Evolutionary conservation across 116 monocot genomes (phyloP), one percentile per base, ranked within the genome.

Genomic region (Phalaenopsis hybrid): DNA sequence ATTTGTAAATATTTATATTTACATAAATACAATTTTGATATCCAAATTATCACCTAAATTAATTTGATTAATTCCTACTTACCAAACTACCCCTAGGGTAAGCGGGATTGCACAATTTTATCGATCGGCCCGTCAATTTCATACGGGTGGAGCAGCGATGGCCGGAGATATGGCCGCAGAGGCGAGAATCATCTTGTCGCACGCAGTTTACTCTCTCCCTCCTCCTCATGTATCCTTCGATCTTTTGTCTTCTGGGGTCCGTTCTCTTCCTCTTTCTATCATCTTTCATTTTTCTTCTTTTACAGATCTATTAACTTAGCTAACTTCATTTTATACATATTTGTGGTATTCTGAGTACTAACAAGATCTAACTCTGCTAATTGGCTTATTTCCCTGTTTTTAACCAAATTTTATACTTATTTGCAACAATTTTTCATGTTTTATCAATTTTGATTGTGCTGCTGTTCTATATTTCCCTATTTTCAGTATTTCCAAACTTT

Each of bases 211-310:
- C n/a, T n/a, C n/a, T n/a, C 84, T 84, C 34, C 79, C 74, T 51
- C 84, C 84, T 17, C 59, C 79, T n/a, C 74, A 44, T 37, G 84
- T 48, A 31, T 44, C 78, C 46, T 45, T 78, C 45, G 55, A 83
- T 74, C 79, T 84, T 18, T 21, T 79, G 16, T 49, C 84, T 45
- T 70, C 69, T 23, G 84, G 84, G 46, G 84, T 84, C 46, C 8
- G 83, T 79, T 17, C 17, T 70, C 82, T 48, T 67, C 67, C 18
- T 41, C n/a, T 37, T 37, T 3, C 48, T 77, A 7, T 20, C 41
- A n/a, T 59, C 59, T 12, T 31, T 43, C 41, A 17, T 17, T 5
- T 0, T 41, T 20, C 41, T 65, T 80, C 28, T 25, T 80, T 75
- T 75, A 18, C 75, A 16, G 8, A 17, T 46, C 6, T 75, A n/a